Conservation (phyloP, 768 basidiomycete genomes). For the Phaeolepiota aurea region DNA sequence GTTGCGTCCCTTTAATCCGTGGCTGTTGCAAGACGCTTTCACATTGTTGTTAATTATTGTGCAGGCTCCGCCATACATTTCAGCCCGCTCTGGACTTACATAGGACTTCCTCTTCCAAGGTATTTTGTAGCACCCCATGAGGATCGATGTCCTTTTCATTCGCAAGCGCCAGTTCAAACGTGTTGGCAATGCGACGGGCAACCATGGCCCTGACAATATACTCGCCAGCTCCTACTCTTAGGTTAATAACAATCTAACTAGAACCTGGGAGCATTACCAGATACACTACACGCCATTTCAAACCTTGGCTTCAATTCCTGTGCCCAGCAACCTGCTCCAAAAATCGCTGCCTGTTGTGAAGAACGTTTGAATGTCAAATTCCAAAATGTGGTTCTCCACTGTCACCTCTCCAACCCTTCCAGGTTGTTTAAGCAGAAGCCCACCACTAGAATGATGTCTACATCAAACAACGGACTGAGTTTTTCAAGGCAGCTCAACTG, state of each 20-base stretch:
- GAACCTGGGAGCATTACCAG: constrained; percentile 43
- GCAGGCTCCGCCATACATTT: constrained; percentile 4
- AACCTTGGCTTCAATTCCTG: constrained; percentile 10
- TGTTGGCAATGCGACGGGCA: constrained; percentile 47
- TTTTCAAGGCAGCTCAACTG: no score
- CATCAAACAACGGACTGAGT: not conserved
- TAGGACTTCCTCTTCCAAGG: no score
- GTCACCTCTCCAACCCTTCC: constrained; percentile 72
- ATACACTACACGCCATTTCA: constrained; percentile 63
- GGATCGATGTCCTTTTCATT: constrained; percentile 31
- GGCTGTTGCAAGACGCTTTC: constrained; percentile 23
- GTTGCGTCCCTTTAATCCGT: constrained; percentile 37
- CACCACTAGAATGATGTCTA: constrained; percentile 41
- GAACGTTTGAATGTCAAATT: not conserved
- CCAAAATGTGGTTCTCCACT: not conserved
- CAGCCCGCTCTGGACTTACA: constrained; percentile 46
- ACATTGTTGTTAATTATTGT: constrained; percentile 2
- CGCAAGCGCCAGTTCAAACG: constrained; percentile 15
- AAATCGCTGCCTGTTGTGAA: constrained; percentile 53
- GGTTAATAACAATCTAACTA: no score
- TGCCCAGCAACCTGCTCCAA: constrained; percentile 76
- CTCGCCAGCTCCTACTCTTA: constrained; percentile 58
- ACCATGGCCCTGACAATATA: constrained; percentile 51
- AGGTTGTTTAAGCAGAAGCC: constrained; percentile 66
- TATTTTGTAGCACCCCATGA: constrained; percentile 50